Percentiles rank a stretch among this genome's conserved stretches.
phyloP scores from a whole-genome alignment of 495 filamentous ascomycete species.

The Penicillium parvum region DNA sequence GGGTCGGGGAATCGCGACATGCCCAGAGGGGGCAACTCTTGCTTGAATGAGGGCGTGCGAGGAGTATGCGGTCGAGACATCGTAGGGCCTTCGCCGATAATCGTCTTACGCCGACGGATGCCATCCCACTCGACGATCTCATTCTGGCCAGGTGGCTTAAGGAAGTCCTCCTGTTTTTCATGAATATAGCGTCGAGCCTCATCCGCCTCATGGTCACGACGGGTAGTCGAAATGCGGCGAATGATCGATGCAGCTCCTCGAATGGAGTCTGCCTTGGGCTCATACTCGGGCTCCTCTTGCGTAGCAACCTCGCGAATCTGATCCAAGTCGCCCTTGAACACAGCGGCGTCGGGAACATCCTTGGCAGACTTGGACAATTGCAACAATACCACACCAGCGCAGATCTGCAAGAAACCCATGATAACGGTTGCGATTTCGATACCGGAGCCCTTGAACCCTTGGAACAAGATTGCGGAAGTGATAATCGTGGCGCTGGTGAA shows the following conservation, averaged over 20 bases:
- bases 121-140: constrained; percentile 91
- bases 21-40: constrained; percentile 74
- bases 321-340: constrained; percentile 90
- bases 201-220: constrained; percentile 73
- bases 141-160: constrained; percentile 71
- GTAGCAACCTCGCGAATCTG: constrained; percentile 93
- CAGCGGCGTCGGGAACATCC: constrained; percentile 88
- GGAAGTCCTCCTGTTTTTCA: constrained; percentile 65
- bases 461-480: constrained; percentile 87
- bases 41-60: constrained; percentile 38
- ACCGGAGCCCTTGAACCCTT: constrained; percentile 84
- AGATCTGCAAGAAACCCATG: constrained; percentile 92
- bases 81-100: constrained; percentile 47
- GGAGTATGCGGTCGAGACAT: constrained; percentile 30
- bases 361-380: constrained; percentile 98
- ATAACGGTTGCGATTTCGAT: constrained; percentile 83
- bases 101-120: constrained; percentile 75
- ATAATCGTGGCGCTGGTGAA: constrained; percentile 95
- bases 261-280: constrained; percentile 95
- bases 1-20: constrained; percentile 79
- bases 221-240: constrained; percentile 69
- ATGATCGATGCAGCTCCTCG: constrained; percentile 88
- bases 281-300: constrained; percentile 88
- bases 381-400: constrained; percentile 88
- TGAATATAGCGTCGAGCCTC: constrained; percentile 76